A percentile compares a stretch with the other conserved stretches of the same genome.
Conservation (phyloP, 768 basidiomycete genomes). For the Chlorophyllum brunneum region DNA sequence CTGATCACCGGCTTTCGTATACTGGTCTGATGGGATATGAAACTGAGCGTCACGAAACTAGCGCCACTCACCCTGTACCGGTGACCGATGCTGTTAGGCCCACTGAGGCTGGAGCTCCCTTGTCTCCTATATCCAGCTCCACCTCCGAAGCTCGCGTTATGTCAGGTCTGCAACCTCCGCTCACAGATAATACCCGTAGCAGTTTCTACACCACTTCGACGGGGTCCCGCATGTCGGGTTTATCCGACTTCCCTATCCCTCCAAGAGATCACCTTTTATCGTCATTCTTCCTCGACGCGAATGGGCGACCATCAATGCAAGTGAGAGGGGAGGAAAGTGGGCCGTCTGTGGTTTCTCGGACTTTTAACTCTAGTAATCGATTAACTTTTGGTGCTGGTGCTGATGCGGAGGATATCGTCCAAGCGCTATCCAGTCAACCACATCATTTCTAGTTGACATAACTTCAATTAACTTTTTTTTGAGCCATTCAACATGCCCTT, state of each 20-base stretch:
- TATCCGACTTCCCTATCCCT: slow-evolving; percentile 71
- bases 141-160: slow-evolving; percentile 15
- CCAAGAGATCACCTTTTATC: slow-evolving; percentile 39
- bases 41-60: slow-evolving; percentile 2
- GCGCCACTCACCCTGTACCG: slow-evolving; percentile 5
- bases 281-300: slow-evolving; percentile 37
- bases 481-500: neutral
- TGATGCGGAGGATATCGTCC: slow-evolving; percentile 6
- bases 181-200: slow-evolving; percentile 32
- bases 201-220: slow-evolving; percentile 65
- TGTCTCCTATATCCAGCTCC: slow-evolving; percentile 8
- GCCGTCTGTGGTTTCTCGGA: neutral
- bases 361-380: slow-evolving; percentile 2
- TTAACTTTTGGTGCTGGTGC: slow-evolving; percentile 12
- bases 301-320: neutral
- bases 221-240: slow-evolving; percentile 60
- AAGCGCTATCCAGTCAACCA: slow-evolving; percentile 3
- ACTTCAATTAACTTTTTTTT: neutral
- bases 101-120: neutral
- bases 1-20: slow-evolving; percentile 36
- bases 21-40: slow-evolving; percentile 31
- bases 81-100: slow-evolving; percentile 8
- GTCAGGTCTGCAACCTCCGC: slow-evolving; percentile 30
- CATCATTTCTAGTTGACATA: neutral
- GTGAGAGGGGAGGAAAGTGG: neutral